A percentile compares a stretch with the other conserved stretches of the same genome.
Evolutionary conservation across 352 stramenopile species (phyloP).

Genomic region (Globisporangium nunn): DNA sequence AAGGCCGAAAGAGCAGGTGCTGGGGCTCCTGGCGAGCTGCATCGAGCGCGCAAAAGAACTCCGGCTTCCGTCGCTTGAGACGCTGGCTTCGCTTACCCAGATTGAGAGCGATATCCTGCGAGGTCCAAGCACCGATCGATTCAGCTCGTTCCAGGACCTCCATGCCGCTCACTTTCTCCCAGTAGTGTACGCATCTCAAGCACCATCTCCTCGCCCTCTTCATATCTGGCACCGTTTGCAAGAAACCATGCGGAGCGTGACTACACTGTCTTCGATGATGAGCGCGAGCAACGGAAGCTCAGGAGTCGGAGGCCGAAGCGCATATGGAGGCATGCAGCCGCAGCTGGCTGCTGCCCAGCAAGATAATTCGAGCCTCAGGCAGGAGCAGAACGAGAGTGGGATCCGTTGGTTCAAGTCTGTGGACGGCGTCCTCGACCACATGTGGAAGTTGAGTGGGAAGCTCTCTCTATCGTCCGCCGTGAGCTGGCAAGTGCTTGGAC

Average conservation of each 20-base stretch:
- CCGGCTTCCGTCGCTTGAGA: constrained; percentile 38
- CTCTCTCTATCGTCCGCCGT: constrained; percentile 31
- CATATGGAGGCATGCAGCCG: constrained; percentile 18
- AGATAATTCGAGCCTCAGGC: constrained; percentile 5
- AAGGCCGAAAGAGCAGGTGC: constrained; percentile 40
- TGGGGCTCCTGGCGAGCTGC: constrained; percentile 40
- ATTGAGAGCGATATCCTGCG: constrained; percentile 43
- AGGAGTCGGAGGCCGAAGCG: constrained; percentile 1
- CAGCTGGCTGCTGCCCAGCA: constrained; percentile 16
- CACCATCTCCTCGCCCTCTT: constrained; percentile 27
- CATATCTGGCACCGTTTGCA: constrained; percentile 38
- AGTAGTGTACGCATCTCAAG: constrained; percentile 22
- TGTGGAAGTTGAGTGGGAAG: constrained; percentile 68
- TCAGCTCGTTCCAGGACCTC: neutral
- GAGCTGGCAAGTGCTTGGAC: constrained; percentile 46
- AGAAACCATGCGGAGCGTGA: constrained; percentile 11
- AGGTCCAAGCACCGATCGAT: constrained; percentile 7
- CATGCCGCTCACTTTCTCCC: constrained; percentile 20
- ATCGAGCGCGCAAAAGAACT: constrained; percentile 59
- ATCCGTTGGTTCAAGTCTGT: constrained; percentile 52
- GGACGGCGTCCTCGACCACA: constrained; percentile 42
- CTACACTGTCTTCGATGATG: constrained; percentile 1
- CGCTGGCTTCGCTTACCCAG: constrained; percentile 36
- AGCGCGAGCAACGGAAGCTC: neutral
- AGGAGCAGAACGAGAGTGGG: constrained; percentile 15